Evolutionary conservation across 192 early-diverging fungal genomes (phyloP).

Genomic region (Bifiguratus adelaidae): DNA sequence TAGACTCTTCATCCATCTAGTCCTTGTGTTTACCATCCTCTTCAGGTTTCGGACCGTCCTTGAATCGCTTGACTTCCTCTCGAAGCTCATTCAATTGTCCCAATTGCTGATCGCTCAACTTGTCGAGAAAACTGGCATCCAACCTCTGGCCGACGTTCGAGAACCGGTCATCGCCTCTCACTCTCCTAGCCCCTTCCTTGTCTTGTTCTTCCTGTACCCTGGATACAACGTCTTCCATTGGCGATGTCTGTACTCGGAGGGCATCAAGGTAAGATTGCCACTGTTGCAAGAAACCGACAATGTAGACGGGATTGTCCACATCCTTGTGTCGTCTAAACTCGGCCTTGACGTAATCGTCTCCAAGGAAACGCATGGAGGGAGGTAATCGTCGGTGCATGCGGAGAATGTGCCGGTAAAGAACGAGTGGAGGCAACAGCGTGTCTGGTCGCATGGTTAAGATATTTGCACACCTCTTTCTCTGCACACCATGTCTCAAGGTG

Average conservation of each 20-base stretch:
- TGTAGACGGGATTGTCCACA: constrained; percentile 40
- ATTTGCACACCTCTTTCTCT: too few relatives aligned
- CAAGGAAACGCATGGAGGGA: constrained; percentile 33
- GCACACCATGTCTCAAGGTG: too few relatives aligned
- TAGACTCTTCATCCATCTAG: too few relatives aligned
- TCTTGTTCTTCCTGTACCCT: constrained; percentile 5
- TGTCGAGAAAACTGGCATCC: constrained; percentile 25
- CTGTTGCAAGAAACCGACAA: constrained; percentile 43
- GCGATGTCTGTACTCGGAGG: constrained; percentile 7
- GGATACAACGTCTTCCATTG: constrained; percentile 4
- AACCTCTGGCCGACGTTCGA: constrained; percentile 25
- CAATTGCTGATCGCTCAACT: constrained; percentile 44
- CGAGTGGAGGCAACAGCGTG: constrained; percentile 35
- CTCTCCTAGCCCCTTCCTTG: constrained; percentile 6
- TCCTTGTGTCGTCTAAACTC: constrained; percentile 44
- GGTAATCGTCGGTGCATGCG: constrained; percentile 35
- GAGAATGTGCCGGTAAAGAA: constrained; percentile 41
- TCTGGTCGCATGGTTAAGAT: too few relatives aligned
- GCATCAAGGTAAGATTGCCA: constrained; percentile 31
- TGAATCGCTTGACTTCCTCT: constrained; percentile 22
- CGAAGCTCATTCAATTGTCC: constrained; percentile 44
- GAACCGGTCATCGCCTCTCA: too few relatives aligned
- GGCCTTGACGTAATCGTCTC: constrained; percentile 48
- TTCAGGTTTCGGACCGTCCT: background rate
- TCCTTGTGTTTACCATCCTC: too few relatives aligned